Conservation (phyloP, 1,139 yeast genomes). For the Suhomyces chickasaworum region DNA sequence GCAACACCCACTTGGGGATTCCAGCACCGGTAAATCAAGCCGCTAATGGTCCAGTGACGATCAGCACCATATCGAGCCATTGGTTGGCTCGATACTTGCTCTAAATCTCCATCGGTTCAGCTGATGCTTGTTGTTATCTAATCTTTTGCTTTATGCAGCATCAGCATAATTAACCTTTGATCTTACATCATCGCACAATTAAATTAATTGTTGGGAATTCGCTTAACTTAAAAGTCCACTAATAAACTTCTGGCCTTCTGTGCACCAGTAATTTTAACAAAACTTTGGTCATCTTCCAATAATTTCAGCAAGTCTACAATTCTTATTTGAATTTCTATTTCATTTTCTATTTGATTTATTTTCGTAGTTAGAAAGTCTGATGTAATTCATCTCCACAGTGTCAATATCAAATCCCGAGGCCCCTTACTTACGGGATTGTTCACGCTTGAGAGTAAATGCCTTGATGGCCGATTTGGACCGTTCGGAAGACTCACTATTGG, state of each 20-base stretch:
- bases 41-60: too few species aligned
- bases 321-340: too few species aligned
- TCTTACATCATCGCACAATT: background rate
- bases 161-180: background rate
- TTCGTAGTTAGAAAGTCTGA: too few species aligned
- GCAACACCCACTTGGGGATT: background rate
- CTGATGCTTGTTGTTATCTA: background rate
- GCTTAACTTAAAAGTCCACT: background rate
- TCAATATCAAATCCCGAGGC: background rate
- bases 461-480: conserved; percentile 42
- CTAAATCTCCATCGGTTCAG: too few species aligned
- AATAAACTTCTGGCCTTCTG: too few species aligned
- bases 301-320: too few species aligned
- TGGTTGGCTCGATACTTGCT: too few species aligned
- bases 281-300: too few species aligned
- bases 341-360: too few species aligned
- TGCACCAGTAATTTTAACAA: too few species aligned
- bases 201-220: background rate
- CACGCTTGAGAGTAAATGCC: conserved; percentile 20
- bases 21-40: too few species aligned
- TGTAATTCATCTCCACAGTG: background rate
- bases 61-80: too few species aligned
- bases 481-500: conserved; percentile 47
- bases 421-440: background rate
- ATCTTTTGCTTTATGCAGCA: background rate